These are phyloP conservation scores for Candida glucosophila DNA, from an alignment of 1,139 yeast genomes.

Conservation along the genomic window DNA sequence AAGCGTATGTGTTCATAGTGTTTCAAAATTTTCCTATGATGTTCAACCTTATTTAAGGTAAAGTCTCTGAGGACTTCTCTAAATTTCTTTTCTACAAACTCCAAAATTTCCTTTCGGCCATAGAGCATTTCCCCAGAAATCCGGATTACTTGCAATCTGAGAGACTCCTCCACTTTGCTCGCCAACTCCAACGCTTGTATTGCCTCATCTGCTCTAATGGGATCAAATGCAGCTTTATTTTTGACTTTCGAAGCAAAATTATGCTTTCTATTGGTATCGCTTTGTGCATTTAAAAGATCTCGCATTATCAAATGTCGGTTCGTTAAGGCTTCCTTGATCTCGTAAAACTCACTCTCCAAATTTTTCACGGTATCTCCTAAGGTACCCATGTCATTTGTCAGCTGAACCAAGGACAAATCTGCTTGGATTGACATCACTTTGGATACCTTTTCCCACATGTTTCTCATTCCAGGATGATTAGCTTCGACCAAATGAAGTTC, in stretches of 20 bases:
- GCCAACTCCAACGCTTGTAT: conserved; percentile 73
- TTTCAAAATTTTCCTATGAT: conserved; percentile 73
- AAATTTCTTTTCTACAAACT: conserved; percentile 49
- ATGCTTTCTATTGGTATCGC: conserved; percentile 61
- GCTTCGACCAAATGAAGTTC: conserved; percentile 44
- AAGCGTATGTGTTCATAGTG: conserved; percentile 67
- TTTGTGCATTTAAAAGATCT: conserved; percentile 74
- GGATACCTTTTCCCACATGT: conserved; percentile 74
- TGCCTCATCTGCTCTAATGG: conserved; percentile 87
- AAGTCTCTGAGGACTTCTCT: conserved; percentile 48
- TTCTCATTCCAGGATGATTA: conserved; percentile 59
- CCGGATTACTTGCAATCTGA: conserved; percentile 67
- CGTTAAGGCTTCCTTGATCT: conserved; percentile 86
- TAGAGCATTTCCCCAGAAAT: conserved; percentile 80
- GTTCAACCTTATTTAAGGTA: conserved; percentile 69
- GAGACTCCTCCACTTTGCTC: conserved; percentile 65
- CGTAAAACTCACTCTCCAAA: conserved; percentile 68
- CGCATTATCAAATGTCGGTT: conserved; percentile 89
- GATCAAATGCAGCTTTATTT: conserved; percentile 69
- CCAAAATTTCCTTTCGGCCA: conserved; percentile 54
- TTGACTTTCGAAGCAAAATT: conserved; percentile 68
- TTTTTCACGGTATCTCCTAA: conserved; percentile 68
- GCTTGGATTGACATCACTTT: conserved; percentile 63
- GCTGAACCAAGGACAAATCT: conserved; percentile 68
- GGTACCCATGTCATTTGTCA: conserved; percentile 66